phyloP scores from a whole-genome alignment of 306 rosid species.

The Citrullus amarus region DNA sequence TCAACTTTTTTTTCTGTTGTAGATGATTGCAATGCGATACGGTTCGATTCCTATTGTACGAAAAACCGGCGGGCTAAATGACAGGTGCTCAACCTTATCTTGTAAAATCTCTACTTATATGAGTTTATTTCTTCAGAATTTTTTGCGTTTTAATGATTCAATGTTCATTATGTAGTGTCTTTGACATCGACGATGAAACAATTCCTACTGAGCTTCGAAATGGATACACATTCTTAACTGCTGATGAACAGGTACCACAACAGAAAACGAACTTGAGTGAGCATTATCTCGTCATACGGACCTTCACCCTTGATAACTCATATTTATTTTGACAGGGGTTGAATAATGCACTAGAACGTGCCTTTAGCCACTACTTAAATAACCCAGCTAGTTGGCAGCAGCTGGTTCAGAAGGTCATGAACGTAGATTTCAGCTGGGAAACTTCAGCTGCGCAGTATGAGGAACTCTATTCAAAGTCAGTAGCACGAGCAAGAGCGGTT shows the following conservation, averaged over 20 bases:
- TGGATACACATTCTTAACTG: constrained; percentile 64
- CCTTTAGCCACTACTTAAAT: constrained; percentile 36
- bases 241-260: constrained; percentile 63
- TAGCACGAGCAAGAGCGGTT: constrained; percentile 50
- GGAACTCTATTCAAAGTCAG: constrained; percentile 56
- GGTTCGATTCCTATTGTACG: constrained; percentile 83
- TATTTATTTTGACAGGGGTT: constrained; percentile 34
- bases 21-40: constrained; percentile 98
- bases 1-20: not conserved
- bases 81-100: constrained; percentile 42
- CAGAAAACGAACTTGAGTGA: not conserved
- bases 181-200: constrained; percentile 73
- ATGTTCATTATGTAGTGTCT: constrained; percentile 46
- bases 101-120: not conserved
- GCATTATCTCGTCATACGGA: not conserved
- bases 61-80: constrained; percentile 93
- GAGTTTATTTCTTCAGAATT: not conserved
- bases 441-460: constrained; percentile 77
- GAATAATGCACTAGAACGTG: constrained; percentile 53
- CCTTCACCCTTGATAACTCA: not conserved
- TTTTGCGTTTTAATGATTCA: not conserved
- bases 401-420: constrained; percentile 81
- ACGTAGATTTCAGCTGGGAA: constrained; percentile 88
- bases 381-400: constrained; percentile 55
- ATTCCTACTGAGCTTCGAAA: constrained; percentile 62